Percentiles rank a stretch among this genome's conserved stretches.
Evolutionary conservation across 768 basidiomycete species (phyloP).

Genomic region (Mycena epipterygia): DNA sequence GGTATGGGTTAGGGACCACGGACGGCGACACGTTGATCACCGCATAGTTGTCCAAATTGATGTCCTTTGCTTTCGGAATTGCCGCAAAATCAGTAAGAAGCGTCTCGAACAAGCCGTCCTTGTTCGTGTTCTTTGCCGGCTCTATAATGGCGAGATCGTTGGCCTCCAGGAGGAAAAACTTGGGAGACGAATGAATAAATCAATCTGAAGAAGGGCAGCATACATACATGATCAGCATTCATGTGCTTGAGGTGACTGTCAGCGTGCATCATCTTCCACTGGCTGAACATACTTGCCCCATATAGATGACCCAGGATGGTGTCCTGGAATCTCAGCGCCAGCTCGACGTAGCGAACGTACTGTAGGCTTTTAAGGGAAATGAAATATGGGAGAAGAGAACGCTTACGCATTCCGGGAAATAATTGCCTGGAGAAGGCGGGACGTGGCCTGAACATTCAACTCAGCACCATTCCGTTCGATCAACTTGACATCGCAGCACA

Average conservation of each 20-base stretch:
- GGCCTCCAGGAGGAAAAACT: slow-evolving; percentile 72
- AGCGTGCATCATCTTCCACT: slow-evolving; percentile 55
- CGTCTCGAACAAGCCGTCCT: slow-evolving; percentile 63
- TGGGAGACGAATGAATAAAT: slow-evolving; percentile 23
- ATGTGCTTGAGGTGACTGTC: slow-evolving; percentile 68
- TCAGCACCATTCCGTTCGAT: slow-evolving; percentile 36
- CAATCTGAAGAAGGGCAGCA: slow-evolving; percentile 29
- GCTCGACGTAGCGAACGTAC: slow-evolving; percentile 79
- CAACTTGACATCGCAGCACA: slow-evolving; percentile 35
- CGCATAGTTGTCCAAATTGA: slow-evolving; percentile 75
- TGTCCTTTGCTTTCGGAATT: slow-evolving; percentile 67
- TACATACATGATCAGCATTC: slow-evolving; percentile 85
- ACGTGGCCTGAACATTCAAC: slow-evolving; percentile 65
- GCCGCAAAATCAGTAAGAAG: slow-evolving; percentile 76
- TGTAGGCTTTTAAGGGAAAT: slow-evolving; percentile 42
- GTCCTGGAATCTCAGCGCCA: slow-evolving; percentile 88
- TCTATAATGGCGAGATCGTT: slow-evolving; percentile 68
- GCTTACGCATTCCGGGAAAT: slow-evolving; percentile 89
- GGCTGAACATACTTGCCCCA: slow-evolving; percentile 67
- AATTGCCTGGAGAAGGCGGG: slow-evolving; percentile 84
- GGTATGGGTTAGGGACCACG: slow-evolving; percentile 89
- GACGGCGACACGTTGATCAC: slow-evolving; percentile 87
- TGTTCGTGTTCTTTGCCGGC: slow-evolving; percentile 29
- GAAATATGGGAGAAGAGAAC: no score
- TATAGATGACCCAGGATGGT: slow-evolving; percentile 89